These are phyloP conservation scores for Cryptosporidium baileyi DNA, from an alignment of 169 alveolate genomes.

Conservation along the genomic window DNA sequence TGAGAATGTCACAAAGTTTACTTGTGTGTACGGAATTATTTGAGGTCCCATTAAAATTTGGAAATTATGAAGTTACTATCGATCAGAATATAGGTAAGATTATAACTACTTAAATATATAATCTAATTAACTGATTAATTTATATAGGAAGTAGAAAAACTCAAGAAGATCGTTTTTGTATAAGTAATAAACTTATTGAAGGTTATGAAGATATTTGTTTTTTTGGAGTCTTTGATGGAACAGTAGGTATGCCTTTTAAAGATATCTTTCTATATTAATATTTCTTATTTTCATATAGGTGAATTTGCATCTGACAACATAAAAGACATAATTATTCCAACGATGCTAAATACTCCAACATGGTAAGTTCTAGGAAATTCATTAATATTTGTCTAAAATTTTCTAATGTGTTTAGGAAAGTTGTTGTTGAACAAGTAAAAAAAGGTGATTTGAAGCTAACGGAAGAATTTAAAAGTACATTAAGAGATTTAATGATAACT, in stretches of 20 bases:
- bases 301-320: constrained; percentile 80
- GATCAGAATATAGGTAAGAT: constrained; percentile 61
- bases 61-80: constrained; percentile 60
- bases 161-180: constrained; percentile 81
- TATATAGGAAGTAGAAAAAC: constrained; percentile 77
- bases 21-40: constrained; percentile 67
- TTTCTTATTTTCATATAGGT: constrained; percentile 31
- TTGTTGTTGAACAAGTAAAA: constrained; percentile 33
- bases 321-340: constrained; percentile 77
- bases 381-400: background rate
- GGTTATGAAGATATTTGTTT: constrained; percentile 73
- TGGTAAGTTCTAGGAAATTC: constrained; percentile 68
- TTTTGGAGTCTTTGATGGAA: constrained; percentile 85
- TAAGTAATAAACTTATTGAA: constrained; percentile 72
- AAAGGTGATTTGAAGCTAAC: constrained; percentile 16
- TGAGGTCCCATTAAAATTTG: constrained; percentile 51
- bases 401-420: background rate
- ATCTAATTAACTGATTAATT: background rate
- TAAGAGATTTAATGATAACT: constrained; percentile 42
- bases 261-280: background rate
- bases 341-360: constrained; percentile 72
- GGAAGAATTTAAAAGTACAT: constrained; percentile 2
- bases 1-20: constrained; percentile 23
- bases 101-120: background rate
- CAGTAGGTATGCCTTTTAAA: constrained; percentile 76